These are phyloP conservation scores for Rosa chinensis DNA, from an alignment of 306 rosid genomes.

Conservation along the genomic window DNA sequence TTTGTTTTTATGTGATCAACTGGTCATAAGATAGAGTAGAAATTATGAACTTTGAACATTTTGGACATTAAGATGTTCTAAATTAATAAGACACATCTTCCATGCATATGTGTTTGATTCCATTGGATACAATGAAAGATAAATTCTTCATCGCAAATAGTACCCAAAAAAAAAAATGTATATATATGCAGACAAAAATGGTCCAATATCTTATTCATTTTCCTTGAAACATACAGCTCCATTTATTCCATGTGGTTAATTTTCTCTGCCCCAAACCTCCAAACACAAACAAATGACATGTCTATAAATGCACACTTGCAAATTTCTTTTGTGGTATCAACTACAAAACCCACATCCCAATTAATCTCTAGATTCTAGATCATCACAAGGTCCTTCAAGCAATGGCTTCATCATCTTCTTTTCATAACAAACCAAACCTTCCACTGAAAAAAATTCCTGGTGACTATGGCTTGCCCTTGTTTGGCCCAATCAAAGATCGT, in stretches of 20 bases:
- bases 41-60: background rate
- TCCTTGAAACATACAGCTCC: background rate
- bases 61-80: background rate
- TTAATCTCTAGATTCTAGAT: background rate
- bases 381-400: background rate
- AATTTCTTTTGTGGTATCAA: background rate
- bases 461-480: slow-evolving; percentile 46
- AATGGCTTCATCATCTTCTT: background rate
- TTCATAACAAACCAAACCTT: background rate
- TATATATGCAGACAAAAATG: too few species aligned
- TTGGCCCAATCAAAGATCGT: slow-evolving; percentile 57
- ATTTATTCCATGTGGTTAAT: background rate
- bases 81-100: background rate
- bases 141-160: background rate
- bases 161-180: too few species aligned
- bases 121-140: background rate
- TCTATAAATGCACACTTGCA: background rate
- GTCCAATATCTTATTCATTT: background rate
- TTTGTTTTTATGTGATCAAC: too few species aligned
- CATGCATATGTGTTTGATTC: background rate
- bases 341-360: background rate
- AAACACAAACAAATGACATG: background rate
- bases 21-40: too few species aligned
- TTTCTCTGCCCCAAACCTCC: background rate
- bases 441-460: slow-evolving; percentile 64